Evolutionary conservation across 345 rosid species (phyloP).

Genomic region (Populus davidiana): DNA sequence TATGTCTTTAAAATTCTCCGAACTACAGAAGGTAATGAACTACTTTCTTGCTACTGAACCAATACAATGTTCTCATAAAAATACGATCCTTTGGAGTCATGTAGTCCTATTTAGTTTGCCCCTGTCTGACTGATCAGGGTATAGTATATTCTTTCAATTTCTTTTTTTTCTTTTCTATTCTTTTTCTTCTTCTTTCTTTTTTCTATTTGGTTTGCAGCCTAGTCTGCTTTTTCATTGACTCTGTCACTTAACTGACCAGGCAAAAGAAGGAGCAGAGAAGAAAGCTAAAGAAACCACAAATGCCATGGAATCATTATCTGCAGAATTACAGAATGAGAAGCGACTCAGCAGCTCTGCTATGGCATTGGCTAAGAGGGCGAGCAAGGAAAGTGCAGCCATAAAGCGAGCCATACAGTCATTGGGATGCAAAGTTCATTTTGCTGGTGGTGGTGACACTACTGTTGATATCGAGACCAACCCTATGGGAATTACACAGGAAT

Average conservation of each 20-base stretch:
- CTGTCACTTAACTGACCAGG: constrained; percentile 43
- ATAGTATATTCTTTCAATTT: not conserved
- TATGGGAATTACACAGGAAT: constrained; percentile 27
- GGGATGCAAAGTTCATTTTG: constrained; percentile 82
- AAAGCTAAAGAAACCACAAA: constrained; percentile 50
- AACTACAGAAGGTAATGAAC: constrained; percentile 63
- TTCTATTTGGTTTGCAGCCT: too few relatives aligned
- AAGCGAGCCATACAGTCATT: constrained; percentile 75
- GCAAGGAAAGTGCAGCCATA: constrained; percentile 60
- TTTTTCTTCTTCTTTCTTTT: too few relatives aligned
- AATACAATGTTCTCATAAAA: not conserved
- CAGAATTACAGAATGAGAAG: constrained; percentile 62
- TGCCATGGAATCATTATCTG: constrained; percentile 50
- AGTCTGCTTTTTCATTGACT: not conserved
- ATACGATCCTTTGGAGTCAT: not conserved
- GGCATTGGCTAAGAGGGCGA: constrained; percentile 64
- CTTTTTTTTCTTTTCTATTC: not conserved
- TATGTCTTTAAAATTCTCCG: constrained; percentile 54
- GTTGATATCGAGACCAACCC: constrained; percentile 52
- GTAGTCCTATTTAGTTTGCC: too few relatives aligned
- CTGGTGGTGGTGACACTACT: constrained; percentile 51
- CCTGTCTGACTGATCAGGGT: too few relatives aligned
- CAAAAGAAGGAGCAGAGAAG: constrained; percentile 67
- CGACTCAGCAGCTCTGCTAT: constrained; percentile 54
- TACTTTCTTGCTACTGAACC: not conserved